Conservation (phyloP, 148 eudicot genomes). For the Camellia granthamiana region DNA sequence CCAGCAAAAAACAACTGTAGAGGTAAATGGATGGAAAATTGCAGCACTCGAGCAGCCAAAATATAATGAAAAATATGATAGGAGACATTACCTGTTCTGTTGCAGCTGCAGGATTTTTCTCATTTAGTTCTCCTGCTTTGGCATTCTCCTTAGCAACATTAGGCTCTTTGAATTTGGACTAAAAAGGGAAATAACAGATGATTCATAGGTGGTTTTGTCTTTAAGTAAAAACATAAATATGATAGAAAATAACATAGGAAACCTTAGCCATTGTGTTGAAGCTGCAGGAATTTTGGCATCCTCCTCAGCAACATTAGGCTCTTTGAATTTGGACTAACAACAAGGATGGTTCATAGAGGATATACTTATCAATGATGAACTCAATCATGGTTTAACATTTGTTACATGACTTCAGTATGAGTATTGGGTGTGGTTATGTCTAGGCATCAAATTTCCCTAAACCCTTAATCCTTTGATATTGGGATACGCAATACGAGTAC, state of each 20-base stretch:
- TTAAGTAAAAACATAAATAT: not conserved
- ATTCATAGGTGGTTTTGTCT: not conserved
- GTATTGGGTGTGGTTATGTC: no score
- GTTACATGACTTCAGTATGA: no score
- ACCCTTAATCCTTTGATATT: no score
- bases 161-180: not conserved
- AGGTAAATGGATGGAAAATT: not conserved
- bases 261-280: constrained; percentile 1
- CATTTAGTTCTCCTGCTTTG: not conserved
- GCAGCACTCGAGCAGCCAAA: not conserved
- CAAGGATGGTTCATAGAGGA: not conserved
- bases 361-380: no score
- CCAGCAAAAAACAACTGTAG: not conserved
- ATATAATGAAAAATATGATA: not conserved
- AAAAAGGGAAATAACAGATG: not conserved
- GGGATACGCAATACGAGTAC: no score
- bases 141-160: constrained; percentile 9
- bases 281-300: not conserved
- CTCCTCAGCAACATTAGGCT: not conserved
- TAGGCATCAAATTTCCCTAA: no score
- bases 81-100: constrained; percentile 3
- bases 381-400: no score
- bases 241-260: not conserved
- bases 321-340: not conserved
- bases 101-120: constrained; percentile 7